A percentile compares a stretch with the other conserved stretches of the same genome.
phyloP scores from a whole-genome alignment of 441 rosid genomes.

The Populus hybrid region DNA sequence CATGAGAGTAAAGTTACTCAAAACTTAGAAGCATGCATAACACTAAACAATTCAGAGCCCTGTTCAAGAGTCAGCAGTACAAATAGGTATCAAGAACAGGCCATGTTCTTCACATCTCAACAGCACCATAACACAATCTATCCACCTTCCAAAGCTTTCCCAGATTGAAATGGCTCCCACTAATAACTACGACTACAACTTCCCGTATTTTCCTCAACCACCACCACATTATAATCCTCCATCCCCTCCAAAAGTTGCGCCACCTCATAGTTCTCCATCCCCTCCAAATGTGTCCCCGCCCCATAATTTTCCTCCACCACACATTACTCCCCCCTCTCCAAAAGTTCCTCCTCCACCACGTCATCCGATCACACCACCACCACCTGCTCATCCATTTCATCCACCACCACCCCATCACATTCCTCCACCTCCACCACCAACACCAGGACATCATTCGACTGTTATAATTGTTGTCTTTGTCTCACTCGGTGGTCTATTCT shows the following conservation, averaged over 20 bases:
- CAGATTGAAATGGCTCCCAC: conserved; percentile 35
- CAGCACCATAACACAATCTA: conserved; percentile 1
- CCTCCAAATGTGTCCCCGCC: conserved; percentile 19
- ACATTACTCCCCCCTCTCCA: conserved; percentile 7
- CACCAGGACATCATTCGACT: conserved; percentile 51
- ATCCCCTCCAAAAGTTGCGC: conserved; percentile 22
- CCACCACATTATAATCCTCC: conserved; percentile 31
- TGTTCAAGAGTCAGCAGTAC: conserved; percentile 19
- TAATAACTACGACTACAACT: conserved; percentile 18
- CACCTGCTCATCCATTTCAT: conserved; percentile 18
- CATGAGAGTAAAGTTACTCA: conserved; percentile 44
- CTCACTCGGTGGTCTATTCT: conserved; percentile 65
- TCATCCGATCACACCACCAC: conserved; percentile 11
- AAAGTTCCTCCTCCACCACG: not conserved
- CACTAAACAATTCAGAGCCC: not conserved
- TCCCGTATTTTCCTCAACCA: conserved; percentile 45
- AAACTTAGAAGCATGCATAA: conserved; percentile 45
- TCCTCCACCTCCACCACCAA: conserved; percentile 37
- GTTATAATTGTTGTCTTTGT: conserved; percentile 56
- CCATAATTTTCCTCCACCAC: conserved; percentile 6
- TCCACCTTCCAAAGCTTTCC: conserved; percentile 17
- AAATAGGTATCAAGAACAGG: conserved; percentile 25
- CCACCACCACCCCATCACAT: conserved; percentile 33
- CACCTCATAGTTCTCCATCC: conserved; percentile 13
- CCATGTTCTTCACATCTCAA: conserved; percentile 10